Base-by-base conservation (phyloP, 2,329 filamentous ascomycete genomes). In the Chalaropsis thielavioides region DNA sequence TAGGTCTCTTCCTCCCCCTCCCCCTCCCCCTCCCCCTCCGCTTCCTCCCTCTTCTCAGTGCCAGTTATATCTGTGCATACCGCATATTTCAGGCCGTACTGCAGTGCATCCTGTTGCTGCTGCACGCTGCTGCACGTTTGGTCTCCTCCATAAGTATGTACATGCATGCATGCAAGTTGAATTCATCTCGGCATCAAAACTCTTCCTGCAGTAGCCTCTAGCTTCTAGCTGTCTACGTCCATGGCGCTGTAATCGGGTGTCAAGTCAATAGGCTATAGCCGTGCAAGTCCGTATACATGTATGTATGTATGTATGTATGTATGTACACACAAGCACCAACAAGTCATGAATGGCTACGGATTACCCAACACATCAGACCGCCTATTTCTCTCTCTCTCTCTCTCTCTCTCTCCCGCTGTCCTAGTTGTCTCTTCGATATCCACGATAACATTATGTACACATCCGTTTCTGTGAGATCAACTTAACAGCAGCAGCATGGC, bases 41-140 rank as follows among this genome's bases (percentile, higher is more conserved):
- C n/a, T 56, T 35, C 35, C 19, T 19, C 3, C 17, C 24, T 35
- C 11, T 56, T 35, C 22, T 15, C 17, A 15, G 17, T 13, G 6
- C 15, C 51, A 35, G 35, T 31, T 31, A 56, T 38, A 35, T 56
- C 24, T 56, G 51, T 56, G 51, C 51, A 56, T 56, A 35, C 51
- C 51, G 27, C 51, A 56, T 56, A 56, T 56, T 31, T 56, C 27
- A 56, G 51, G 51, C 51, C 51, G 51, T 56, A 56, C 31, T 56
- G 51, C 51, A 51, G 24, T n/a, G 51, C 27, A 56, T 56, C 13
- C 27, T 56, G 19, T 17, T 17, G 24, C 22, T 35, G 27, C 51
- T 35, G 43, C 43, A 46, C 43, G 43, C 43, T 46, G 43, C 8
- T 6, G 46, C 51, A 35, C 24, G 27, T 56, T 56, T 24, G 51